Conservation (phyloP, 2,329 filamentous ascomycete species). For the Teratosphaeriaceae sp. region DNA sequence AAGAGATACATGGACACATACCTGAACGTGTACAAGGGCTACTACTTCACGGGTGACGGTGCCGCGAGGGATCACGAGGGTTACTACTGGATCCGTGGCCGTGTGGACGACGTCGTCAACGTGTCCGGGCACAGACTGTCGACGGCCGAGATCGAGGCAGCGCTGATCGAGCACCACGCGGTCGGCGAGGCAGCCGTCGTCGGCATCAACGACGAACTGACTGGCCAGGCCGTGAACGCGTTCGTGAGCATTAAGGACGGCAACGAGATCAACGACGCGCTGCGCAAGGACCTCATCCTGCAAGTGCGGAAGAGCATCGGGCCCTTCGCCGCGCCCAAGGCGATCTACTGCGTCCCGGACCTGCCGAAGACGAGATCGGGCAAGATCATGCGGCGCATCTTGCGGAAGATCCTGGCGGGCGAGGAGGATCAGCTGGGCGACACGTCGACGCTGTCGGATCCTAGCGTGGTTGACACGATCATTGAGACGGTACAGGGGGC, state of each 20-base stretch:
- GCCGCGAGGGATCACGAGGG: slow-evolving; percentile 95
- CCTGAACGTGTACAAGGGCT: slow-evolving; percentile 93
- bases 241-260: slow-evolving; percentile 91
- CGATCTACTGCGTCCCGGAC: slow-evolving; percentile 83
- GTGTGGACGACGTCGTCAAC: slow-evolving; percentile 98
- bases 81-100: slow-evolving; percentile 99
- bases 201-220: slow-evolving; percentile 86
- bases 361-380: slow-evolving; percentile 95
- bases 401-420: slow-evolving; percentile 94
- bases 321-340: slow-evolving; percentile 93
- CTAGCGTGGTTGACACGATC: slow-evolving; percentile 81
- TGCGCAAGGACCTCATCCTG: slow-evolving; percentile 87
- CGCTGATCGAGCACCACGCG: slow-evolving; percentile 80
- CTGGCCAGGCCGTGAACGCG: slow-evolving; percentile 93
- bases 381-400: slow-evolving; percentile 97
- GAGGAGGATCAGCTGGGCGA: slow-evolving; percentile 97
- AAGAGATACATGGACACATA: slow-evolving; percentile 99
- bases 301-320: slow-evolving; percentile 97
- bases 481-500: slow-evolving; percentile 69
- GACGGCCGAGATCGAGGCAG: slow-evolving; percentile 96
- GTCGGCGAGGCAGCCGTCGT: slow-evolving; percentile 95
- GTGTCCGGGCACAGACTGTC: slow-evolving; percentile 94
- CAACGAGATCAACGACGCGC: slow-evolving; percentile 66
- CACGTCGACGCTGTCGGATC: slow-evolving; percentile 87
- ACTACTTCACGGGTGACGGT: slow-evolving; percentile 94